Evolutionary conservation across 129 eudicot genomes (phyloP).

Genomic region (Artemisia argyi): DNA sequence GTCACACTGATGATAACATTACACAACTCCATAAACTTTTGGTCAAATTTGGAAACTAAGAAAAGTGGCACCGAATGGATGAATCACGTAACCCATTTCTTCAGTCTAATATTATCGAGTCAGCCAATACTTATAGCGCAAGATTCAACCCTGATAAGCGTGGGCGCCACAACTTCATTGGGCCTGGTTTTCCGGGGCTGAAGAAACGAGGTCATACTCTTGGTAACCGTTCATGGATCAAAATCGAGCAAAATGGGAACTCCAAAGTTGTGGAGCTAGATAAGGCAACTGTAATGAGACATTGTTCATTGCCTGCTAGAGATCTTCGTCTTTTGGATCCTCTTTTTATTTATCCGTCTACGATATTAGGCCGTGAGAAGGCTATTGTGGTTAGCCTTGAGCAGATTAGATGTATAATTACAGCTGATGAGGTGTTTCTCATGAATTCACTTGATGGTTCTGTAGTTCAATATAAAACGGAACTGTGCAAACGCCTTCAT

Average conservation of each 20-base stretch:
- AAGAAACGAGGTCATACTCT: conserved; percentile 83
- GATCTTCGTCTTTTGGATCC: conserved; percentile 99
- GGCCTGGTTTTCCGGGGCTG: conserved; percentile 63
- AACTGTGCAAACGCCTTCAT: conserved; percentile 85
- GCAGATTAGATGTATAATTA: conserved; percentile 90
- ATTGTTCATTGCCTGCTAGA: conserved; percentile 91
- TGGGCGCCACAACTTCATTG: conserved; percentile 38
- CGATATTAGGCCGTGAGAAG: conserved; percentile 90
- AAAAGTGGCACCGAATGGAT: conserved; percentile 49
- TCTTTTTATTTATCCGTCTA: conserved; percentile 82
- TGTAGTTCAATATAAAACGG: conserved; percentile 70
- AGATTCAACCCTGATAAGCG: conserved; percentile 42
- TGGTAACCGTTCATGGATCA: conserved; percentile 94
- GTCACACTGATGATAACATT: conserved; percentile 53
- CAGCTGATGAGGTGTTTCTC: conserved; percentile 92
- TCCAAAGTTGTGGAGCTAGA: conserved; percentile 81
- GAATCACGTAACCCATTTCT: conserved; percentile 44
- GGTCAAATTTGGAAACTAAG: conserved; percentile 26
- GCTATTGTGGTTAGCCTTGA: conserved; percentile 96
- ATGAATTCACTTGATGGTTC: conserved; percentile 92
- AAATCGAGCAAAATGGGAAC: conserved; percentile 75
- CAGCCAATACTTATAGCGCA: conserved; percentile 37
- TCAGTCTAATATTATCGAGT: conserved; percentile 36
- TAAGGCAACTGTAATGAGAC: conserved; percentile 79
- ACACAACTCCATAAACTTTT: conserved; percentile 27